Percentiles rank a stretch among this genome's conserved stretches.
These are phyloP conservation scores for Protostelium mycophagum DNA, from an alignment of 78 protist genomes.

Conservation along the genomic window DNA sequence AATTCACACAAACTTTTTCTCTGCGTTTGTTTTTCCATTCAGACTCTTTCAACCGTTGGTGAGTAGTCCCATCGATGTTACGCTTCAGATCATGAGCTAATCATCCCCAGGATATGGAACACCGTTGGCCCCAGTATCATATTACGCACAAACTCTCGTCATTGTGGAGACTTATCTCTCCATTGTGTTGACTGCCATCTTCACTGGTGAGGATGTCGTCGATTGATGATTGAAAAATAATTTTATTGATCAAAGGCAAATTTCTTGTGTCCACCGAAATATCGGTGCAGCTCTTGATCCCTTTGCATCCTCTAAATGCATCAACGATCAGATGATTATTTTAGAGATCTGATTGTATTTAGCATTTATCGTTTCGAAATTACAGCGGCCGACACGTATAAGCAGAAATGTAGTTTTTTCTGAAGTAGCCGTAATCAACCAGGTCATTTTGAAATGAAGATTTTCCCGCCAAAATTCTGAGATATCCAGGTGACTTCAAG, in stretches of 20 bases:
- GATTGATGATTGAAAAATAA: no score
- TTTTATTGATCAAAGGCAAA: no score
- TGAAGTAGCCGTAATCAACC: not conserved
- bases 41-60: not conserved
- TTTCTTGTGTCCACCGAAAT: no score
- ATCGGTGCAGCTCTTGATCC: no score
- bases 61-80: not conserved
- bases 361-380: not conserved
- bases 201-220: no score
- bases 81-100: not conserved
- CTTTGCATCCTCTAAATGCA: not conserved
- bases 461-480: not conserved
- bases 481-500: not conserved
- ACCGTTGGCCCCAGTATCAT: not conserved
- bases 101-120: not conserved
- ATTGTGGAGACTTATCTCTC: not conserved
- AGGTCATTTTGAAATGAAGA: no score
- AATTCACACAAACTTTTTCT: not conserved
- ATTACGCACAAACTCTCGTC: not conserved
- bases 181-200: not conserved
- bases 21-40: not conserved
- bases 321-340: no score
- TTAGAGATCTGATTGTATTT: no score
- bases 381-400: not conserved
- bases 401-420: not conserved